Percentiles rank a stretch among this genome's conserved stretches.
Evolutionary conservation across 176 grass and related monocot genomes (phyloP).

Genomic region (Themeda triandra): DNA sequence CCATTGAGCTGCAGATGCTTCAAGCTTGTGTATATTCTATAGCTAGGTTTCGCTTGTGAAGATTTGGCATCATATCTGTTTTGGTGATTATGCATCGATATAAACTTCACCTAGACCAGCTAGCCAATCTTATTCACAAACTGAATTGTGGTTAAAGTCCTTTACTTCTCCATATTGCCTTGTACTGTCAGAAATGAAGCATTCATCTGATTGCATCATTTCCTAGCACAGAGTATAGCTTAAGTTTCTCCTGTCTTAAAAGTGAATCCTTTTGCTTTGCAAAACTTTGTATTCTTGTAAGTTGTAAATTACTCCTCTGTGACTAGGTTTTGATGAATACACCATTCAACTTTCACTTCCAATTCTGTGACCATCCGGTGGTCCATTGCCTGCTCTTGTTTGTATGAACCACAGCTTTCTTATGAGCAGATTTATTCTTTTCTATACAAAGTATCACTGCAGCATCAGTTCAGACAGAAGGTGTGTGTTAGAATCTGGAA

Average conservation of each 20-base stretch:
- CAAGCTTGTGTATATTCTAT: too few species aligned
- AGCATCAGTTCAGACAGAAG: too few species aligned
- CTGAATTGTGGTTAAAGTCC: background rate
- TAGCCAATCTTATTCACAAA: background rate
- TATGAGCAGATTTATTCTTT: too few species aligned
- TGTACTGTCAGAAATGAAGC: background rate
- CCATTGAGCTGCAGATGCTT: too few species aligned
- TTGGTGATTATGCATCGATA: background rate
- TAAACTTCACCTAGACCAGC: background rate
- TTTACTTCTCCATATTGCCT: background rate
- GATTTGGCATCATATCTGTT: background rate
- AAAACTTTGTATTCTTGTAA: background rate
- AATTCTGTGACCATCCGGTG: background rate
- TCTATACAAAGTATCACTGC: too few species aligned
- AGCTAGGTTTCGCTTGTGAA: too few species aligned
- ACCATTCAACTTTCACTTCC: background rate
- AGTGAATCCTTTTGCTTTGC: background rate
- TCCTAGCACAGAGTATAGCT: background rate
- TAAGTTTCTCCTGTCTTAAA: background rate
- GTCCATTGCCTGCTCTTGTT: too few species aligned
- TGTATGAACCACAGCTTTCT: too few species aligned
- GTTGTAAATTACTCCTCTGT: background rate
- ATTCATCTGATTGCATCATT: background rate
- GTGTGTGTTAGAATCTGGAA: too few species aligned
- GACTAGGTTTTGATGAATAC: slow-evolving; percentile 3